A percentile compares a stretch with the other conserved stretches of the same genome.
Evolutionary conservation across 257 asterid species (phyloP).

Genomic region (Orobanche coerulescens): DNA sequence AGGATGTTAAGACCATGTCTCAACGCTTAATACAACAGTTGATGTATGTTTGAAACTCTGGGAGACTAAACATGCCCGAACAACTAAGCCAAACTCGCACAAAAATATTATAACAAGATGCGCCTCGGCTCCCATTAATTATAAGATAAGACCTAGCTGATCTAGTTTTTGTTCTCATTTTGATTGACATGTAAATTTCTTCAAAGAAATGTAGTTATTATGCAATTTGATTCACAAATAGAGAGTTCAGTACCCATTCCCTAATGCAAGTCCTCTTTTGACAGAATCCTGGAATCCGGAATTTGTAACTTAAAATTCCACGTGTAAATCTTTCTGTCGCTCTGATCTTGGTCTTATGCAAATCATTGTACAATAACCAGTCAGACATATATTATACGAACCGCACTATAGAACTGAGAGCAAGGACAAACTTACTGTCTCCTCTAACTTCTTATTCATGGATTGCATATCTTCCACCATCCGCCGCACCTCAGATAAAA

Average conservation of each 20-base stretch:
- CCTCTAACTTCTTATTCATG: constrained; percentile 80
- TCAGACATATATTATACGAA: neutral
- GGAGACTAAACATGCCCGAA: constrained; percentile 1
- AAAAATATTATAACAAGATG: too few species aligned
- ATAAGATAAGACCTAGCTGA: neutral
- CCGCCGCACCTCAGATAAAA: constrained; percentile 69
- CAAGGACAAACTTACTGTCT: constrained; percentile 54
- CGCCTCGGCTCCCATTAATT: too few species aligned
- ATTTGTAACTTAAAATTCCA: neutral
- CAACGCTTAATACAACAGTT: neutral
- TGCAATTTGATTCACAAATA: neutral
- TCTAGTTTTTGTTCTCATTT: neutral
- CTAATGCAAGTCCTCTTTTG: neutral
- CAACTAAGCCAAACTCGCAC: neutral
- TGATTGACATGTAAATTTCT: neutral
- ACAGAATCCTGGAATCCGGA: neutral
- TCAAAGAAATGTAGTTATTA: neutral
- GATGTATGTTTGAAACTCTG: neutral
- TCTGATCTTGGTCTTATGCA: neutral
- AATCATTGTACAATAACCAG: neutral
- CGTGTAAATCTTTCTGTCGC: neutral
- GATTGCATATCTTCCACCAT: constrained; percentile 90
- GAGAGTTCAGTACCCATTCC: neutral
- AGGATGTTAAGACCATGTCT: too few species aligned
- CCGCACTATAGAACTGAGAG: neutral